Conservation (phyloP, 441 rosid species). For the Euphorbia corollata region DNA sequence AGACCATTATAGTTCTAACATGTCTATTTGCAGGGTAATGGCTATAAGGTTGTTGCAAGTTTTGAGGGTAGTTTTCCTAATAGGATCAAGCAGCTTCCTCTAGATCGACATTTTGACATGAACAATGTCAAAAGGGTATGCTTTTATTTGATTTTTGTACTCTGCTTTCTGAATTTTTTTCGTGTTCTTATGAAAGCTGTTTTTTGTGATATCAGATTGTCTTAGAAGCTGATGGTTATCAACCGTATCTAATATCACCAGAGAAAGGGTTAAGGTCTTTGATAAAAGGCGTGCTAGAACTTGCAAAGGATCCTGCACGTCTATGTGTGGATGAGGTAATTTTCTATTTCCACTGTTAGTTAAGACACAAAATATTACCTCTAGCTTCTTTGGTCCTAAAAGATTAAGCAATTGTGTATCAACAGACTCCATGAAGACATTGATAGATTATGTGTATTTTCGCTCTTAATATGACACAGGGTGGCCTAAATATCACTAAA, state of each 20-base stretch:
- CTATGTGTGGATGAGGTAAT: constrained; percentile 84
- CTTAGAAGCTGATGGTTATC: constrained; percentile 95
- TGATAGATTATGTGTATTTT: background rate
- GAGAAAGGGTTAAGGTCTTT: constrained; percentile 94
- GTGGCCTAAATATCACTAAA: background rate
- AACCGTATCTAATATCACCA: constrained; percentile 95
- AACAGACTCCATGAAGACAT: background rate
- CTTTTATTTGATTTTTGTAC: constrained; percentile 11
- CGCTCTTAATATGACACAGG: background rate
- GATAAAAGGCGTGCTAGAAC: constrained; percentile 83
- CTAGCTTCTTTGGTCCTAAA: background rate
- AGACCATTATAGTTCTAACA: background rate
- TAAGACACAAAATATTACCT: background rate
- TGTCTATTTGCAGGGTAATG: constrained; percentile 61
- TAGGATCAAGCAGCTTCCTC: constrained; percentile 90
- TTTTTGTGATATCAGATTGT: constrained; percentile 54
- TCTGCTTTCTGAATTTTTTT: constrained; percentile 14
- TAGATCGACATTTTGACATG: constrained; percentile 89
- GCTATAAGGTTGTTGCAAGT: constrained; percentile 95
- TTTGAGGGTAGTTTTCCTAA: constrained; percentile 91
- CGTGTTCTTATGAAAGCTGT: constrained; percentile 17
- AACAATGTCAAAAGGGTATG: constrained; percentile 82
- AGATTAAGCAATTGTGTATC: background rate
- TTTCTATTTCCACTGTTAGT: constrained; percentile 11
- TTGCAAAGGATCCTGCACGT: constrained; percentile 92